Base-by-base conservation (phyloP, 768 basidiomycete genomes). In the Pisolithus albus region DNA sequence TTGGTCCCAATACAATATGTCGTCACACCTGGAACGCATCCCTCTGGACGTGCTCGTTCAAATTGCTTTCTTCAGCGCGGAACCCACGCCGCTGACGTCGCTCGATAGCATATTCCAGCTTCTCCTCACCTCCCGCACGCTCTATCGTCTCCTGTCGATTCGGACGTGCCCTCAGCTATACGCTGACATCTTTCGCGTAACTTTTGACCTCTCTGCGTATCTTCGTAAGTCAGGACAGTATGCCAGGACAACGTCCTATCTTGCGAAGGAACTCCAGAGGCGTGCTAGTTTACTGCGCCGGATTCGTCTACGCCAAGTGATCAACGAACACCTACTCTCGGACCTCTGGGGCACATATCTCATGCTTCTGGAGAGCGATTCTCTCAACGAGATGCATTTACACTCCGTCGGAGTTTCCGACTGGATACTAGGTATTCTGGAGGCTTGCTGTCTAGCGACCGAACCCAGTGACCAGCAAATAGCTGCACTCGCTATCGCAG, bases 311-410 rank as follows among this genome's bases (percentile, higher is more conserved):
- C 53, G 47, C 23, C 54, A 54, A 18, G 52, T 76, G 43, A 64
- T 70, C 2, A 39, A 47, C 4, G 56, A 51, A 26, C 53, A 60
- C 24, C 54, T 77, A 41, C 56, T 61, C 1, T 68, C 71, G 36
- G 82, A 83, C 61, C 59, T 85, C 21, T 82, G 80, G 75, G 76
- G 76, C 7, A 75, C 75, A 6, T 71, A 81, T 52, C 70, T 81
- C 54, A 82, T 85, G 78, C 60, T 80, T n/a, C 60, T 82, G 30
- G 84, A 86, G 61, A 77, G 75, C 56, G 72, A 74, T 36, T 70
- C 70, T 3, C 61, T 71, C 46, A 83, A 81, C 56, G 72, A 72
- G 51, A 60, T 54, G 21, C 76, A 81, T 23, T 70, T 84, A 9
- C 59, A 61, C 15, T 55, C 62, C 18, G 74, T 68, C 37, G 68